Percentiles rank a stretch among this genome's conserved stretches.
Evolutionary conservation across 306 rosid genomes (phyloP).

Genomic region (Comarum palustre): DNA sequence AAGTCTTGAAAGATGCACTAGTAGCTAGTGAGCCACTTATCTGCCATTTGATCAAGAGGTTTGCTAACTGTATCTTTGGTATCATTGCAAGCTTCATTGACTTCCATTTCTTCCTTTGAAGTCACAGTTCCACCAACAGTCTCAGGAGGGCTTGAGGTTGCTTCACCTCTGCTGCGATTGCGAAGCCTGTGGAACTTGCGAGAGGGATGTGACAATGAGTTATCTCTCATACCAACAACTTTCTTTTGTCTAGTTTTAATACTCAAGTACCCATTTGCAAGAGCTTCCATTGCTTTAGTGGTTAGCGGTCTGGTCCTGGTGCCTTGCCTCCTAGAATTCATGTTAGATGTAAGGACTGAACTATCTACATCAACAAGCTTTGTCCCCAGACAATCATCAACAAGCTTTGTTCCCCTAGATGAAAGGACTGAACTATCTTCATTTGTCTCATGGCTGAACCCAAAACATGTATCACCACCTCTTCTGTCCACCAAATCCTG

Average conservation of each 20-base stretch:
- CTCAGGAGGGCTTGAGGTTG: constrained; percentile 31
- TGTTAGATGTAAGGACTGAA: too few species aligned
- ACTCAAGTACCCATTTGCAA: constrained; percentile 51
- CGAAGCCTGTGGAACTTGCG: constrained; percentile 47
- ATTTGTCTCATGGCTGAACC: constrained; percentile 15
- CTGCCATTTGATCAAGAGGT: constrained; percentile 35
- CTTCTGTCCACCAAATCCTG: constrained; percentile 31
- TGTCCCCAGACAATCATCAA: constrained; percentile 21
- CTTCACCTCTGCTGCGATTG: constrained; percentile 37
- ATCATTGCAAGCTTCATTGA: constrained; percentile 36
- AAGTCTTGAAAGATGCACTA: constrained; percentile 17
- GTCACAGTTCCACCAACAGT: constrained; percentile 20
- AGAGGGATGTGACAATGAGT: constrained; percentile 31
- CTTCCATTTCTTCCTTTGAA: constrained; percentile 37
- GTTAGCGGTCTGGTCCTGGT: constrained; percentile 73
- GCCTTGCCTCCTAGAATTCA: constrained; percentile 63
- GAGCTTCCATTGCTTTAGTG: constrained; percentile 64
- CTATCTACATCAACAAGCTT: too few species aligned
- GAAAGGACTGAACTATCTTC: constrained; percentile 22
- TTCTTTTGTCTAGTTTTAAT: constrained; percentile 38
- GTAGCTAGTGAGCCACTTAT: constrained; percentile 27
- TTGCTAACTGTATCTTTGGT: constrained; percentile 25
- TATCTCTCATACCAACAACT: constrained; percentile 21
- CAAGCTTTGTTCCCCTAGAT: constrained; percentile 20
- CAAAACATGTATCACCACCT: constrained; percentile 22